phyloP scores from a whole-genome alignment of 2,329 filamentous ascomycete species.

The Trichophyton equinum region DNA sequence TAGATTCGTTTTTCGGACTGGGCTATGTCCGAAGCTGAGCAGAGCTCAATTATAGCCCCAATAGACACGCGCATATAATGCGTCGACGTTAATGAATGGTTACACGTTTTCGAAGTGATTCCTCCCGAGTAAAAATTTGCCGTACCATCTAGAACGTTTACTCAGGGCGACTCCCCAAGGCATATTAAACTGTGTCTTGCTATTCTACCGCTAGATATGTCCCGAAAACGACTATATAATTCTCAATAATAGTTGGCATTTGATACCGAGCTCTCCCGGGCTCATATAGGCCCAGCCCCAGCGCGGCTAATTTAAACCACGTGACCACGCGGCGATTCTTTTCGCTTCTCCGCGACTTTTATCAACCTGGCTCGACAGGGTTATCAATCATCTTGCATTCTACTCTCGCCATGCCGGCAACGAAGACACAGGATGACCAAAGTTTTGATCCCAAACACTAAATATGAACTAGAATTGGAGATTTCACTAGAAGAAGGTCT shows the following conservation, averaged over 20 bases:
- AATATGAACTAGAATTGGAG: neutral
- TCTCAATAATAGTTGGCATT: too few relatives aligned
- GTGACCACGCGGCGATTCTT: neutral
- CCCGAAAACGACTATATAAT: too few relatives aligned
- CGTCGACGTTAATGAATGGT: neutral
- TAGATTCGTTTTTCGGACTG: neutral
- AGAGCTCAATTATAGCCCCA: neutral
- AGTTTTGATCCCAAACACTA: neutral
- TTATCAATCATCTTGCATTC: neutral
- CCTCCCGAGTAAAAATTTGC: too few relatives aligned
- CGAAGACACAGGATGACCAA: neutral
- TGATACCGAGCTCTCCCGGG: too few relatives aligned
- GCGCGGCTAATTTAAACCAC: neutral
- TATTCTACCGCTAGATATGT: too few relatives aligned
- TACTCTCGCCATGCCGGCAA: neutral
- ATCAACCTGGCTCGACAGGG: neutral
- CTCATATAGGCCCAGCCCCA: too few relatives aligned
- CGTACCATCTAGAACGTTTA: too few relatives aligned
- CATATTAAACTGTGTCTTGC: too few relatives aligned
- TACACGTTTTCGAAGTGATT: too few relatives aligned
- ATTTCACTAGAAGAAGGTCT: neutral
- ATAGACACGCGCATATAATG: neutral
- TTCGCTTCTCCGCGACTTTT: neutral
- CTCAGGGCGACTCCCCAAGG: neutral
- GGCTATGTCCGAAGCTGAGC: neutral